Percentiles rank a stretch among this genome's conserved stretches.
Conservation (phyloP, 1,284 basidiomycete species). For the Megacollybia platyphylla region DNA sequence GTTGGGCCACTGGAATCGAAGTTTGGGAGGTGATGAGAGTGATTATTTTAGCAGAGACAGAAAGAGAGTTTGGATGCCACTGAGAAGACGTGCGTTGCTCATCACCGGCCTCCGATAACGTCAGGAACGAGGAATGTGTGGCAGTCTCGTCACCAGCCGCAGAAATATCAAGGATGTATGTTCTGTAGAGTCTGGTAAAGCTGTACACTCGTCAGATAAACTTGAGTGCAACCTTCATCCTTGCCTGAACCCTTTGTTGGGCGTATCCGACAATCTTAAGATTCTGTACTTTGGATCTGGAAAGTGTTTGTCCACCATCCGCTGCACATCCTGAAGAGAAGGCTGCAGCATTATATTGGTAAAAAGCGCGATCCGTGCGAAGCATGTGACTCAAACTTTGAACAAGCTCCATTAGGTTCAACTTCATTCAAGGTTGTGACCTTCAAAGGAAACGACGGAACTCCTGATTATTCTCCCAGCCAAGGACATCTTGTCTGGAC, state of each 20-base stretch:
- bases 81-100: neutral
- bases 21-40: slow-evolving; percentile 12
- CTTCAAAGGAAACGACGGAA: too few relatives aligned
- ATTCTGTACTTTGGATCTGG: neutral
- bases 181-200: neutral
- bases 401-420: too few relatives aligned
- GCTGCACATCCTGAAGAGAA: neutral
- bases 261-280: neutral
- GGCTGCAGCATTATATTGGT: too few relatives aligned
- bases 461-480: too few relatives aligned
- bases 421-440: too few relatives aligned
- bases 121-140: slow-evolving; percentile 1
- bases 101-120: neutral
- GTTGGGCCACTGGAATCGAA: slow-evolving; percentile 23
- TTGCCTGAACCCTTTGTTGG: slow-evolving; percentile 4
- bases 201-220: slow-evolving; percentile 1
- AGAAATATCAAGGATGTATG: slow-evolving; percentile 1
- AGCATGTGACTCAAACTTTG: too few relatives aligned
- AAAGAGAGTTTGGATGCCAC: slow-evolving; percentile 6
- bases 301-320: neutral
- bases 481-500: too few relatives aligned
- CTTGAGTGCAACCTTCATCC: slow-evolving; percentile 2
- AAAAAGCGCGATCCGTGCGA: too few relatives aligned
- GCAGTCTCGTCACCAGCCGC: neutral
- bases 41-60: slow-evolving; percentile 4